Conservation (phyloP, 208 protist species). For the Crithidia fasciculata region DNA sequence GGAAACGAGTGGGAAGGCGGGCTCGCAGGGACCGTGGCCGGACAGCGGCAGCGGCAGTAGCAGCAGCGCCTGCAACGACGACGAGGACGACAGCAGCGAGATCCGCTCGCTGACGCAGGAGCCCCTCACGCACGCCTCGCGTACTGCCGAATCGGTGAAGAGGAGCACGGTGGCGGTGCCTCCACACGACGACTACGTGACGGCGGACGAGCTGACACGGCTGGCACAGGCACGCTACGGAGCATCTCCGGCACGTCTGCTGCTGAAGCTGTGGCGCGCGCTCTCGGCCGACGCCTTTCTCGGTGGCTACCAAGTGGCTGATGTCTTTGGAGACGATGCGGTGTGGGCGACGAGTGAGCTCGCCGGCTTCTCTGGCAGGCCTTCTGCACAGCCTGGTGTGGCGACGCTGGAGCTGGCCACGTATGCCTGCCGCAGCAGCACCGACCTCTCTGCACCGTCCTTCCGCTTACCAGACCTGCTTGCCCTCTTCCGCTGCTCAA, state of each 20-base stretch:
- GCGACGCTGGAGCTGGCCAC: constrained; percentile 22
- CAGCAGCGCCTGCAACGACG: not conserved
- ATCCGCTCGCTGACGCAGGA: constrained; percentile 24
- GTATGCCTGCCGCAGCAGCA: constrained; percentile 19
- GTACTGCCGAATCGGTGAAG: constrained; percentile 1
- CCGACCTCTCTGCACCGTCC: constrained; percentile 45
- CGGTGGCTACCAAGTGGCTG: constrained; percentile 48
- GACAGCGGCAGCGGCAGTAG: not conserved
- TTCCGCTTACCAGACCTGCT: constrained; percentile 53
- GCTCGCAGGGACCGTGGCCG: not conserved
- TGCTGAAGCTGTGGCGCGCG: constrained; percentile 62
- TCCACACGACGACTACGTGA: too few relatives aligned
- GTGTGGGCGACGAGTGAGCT: constrained; percentile 21
- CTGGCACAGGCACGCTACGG: constrained; percentile 24
- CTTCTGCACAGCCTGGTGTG: not conserved
- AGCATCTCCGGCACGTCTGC: constrained; percentile 29
- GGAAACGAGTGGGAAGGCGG: not conserved
- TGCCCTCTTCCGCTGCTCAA: constrained; percentile 44
- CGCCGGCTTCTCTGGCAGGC: constrained; percentile 6
- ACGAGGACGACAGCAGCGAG: constrained; percentile 13
- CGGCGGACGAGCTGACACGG: constrained; percentile 18
- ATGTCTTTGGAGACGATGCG: constrained; percentile 51
- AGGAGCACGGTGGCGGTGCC: too few relatives aligned
- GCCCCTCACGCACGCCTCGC: constrained; percentile 17
- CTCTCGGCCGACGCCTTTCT: constrained; percentile 48